Conservation (phyloP, 495 filamentous ascomycete species). For the Platismatia glauca region DNA sequence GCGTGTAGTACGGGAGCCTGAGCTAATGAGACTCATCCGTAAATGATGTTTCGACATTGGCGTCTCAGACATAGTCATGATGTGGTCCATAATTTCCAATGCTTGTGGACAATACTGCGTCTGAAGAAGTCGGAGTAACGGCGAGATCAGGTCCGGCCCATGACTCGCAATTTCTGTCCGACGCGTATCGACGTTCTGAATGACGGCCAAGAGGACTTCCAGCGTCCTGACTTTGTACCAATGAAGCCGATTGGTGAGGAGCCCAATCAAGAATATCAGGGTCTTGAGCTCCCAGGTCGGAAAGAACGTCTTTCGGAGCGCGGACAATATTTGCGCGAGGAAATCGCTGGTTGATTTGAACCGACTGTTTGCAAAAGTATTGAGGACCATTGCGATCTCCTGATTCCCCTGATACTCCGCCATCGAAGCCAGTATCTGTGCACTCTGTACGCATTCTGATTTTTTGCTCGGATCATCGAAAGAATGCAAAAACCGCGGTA, state of each 20-base stretch:
- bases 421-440: constrained; percentile 57
- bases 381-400: constrained; percentile 51
- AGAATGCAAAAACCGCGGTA: constrained; percentile 76
- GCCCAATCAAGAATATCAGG: constrained; percentile 82
- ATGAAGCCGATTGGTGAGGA: constrained; percentile 75
- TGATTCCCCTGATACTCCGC: constrained; percentile 59
- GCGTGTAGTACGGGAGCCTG: constrained; percentile 68
- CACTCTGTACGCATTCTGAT: constrained; percentile 47
- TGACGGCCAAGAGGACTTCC: constrained; percentile 74
- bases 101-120: constrained; percentile 91
- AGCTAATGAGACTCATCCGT: constrained; percentile 90
- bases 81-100: constrained; percentile 81
- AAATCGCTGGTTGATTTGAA: constrained; percentile 72
- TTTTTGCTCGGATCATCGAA: constrained; percentile 59
- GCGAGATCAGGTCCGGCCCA: constrained; percentile 91
- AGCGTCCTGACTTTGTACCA: constrained; percentile 92
- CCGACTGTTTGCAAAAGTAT: constrained; percentile 57
- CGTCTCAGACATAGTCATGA: constrained; percentile 87
- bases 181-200: constrained; percentile 89
- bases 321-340: constrained; percentile 60
- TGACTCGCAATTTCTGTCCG: constrained; percentile 82
- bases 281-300: constrained; percentile 75
- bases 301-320: constrained; percentile 71
- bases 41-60: constrained; percentile 89
- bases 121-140: constrained; percentile 79